Evolutionary conservation across 768 basidiomycete genomes (phyloP).

Genomic region (Termitomyces titanicus): DNA sequence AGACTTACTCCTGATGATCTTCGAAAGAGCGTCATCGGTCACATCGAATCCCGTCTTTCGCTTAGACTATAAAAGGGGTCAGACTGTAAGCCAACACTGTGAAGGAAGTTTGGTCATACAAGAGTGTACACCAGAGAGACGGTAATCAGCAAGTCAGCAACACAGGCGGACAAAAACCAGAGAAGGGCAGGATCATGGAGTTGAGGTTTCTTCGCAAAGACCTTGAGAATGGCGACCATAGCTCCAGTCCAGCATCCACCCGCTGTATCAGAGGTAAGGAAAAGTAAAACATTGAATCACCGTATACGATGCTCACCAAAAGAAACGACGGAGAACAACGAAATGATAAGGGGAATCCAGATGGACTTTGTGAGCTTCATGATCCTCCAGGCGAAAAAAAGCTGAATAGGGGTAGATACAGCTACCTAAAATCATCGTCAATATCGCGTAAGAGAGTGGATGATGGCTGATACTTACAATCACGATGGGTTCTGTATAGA

Average conservation of each 20-base stretch:
- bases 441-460: not conserved
- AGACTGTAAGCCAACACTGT: not conserved
- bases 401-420: constrained; percentile 37
- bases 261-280: constrained; percentile 14
- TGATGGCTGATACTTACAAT: constrained; percentile 21
- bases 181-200: constrained; percentile 29
- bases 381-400: constrained; percentile 40
- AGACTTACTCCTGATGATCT: constrained; percentile 27
- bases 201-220: constrained; percentile 25
- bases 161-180: constrained; percentile 43
- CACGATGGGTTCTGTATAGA: constrained; percentile 30
- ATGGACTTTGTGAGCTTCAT: constrained; percentile 26
- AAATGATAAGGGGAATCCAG: constrained; percentile 24
- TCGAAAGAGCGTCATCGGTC: constrained; percentile 31
- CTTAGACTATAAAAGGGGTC: constrained; percentile 27
- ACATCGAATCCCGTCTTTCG: constrained; percentile 31
- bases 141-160: constrained; percentile 47
- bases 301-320: constrained; percentile 22
- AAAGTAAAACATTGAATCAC: not conserved
- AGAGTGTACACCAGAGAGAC: constrained; percentile 35
- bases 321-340: constrained; percentile 24
- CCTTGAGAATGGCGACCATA: constrained; percentile 21
- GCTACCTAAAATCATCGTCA: constrained; percentile 24
- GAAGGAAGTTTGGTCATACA: constrained; percentile 20
- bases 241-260: constrained; percentile 30